phyloP scores from a whole-genome alignment of 192 early-diverging fungal species.

The Mortierella antarctica region DNA sequence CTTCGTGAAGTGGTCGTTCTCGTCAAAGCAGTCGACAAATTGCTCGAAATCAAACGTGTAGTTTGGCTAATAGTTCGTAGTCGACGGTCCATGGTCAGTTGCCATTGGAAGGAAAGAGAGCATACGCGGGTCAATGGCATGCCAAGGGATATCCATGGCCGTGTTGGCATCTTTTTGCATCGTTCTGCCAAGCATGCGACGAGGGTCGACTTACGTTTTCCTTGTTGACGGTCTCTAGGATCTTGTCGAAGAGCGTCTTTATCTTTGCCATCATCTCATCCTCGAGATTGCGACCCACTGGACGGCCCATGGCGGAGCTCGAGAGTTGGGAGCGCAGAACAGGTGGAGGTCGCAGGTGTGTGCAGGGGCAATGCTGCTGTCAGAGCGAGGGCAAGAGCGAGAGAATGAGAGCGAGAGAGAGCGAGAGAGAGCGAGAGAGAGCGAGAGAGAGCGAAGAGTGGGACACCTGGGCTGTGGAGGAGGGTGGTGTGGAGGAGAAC shows the following conservation, averaged over 20 bases:
- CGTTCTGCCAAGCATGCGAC: not conserved
- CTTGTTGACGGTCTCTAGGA: conserved; percentile 43
- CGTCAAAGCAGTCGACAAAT: conserved; percentile 50
- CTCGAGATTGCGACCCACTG: conserved; percentile 46
- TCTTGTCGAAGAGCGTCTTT: conserved; percentile 38
- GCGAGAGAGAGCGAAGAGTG: too few species aligned
- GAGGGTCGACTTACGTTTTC: conserved; percentile 29
- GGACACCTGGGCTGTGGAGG: not conserved
- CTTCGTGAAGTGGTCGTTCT: conserved; percentile 38
- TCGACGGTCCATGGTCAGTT: too few species aligned
- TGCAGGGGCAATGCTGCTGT: too few species aligned
- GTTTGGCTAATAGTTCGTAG: conserved; percentile 10
- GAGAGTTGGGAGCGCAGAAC: too few species aligned
- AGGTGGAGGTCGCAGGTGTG: too few species aligned
- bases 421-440: not conserved
- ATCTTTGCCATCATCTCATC: conserved; percentile 51
- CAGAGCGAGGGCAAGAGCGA: not conserved
- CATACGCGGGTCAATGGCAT: not conserved
- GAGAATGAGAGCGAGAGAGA: not conserved
- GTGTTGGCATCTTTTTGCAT: not conserved
- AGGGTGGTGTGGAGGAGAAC: too few species aligned
- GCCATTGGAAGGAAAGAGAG: too few species aligned
- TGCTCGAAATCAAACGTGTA: conserved; percentile 47
- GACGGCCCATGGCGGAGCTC: conserved; percentile 27
- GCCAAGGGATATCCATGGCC: not conserved